These are phyloP conservation scores for Penicillium paxilli DNA, from an alignment of 495 filamentous ascomycete species.

Conservation along the genomic window DNA sequence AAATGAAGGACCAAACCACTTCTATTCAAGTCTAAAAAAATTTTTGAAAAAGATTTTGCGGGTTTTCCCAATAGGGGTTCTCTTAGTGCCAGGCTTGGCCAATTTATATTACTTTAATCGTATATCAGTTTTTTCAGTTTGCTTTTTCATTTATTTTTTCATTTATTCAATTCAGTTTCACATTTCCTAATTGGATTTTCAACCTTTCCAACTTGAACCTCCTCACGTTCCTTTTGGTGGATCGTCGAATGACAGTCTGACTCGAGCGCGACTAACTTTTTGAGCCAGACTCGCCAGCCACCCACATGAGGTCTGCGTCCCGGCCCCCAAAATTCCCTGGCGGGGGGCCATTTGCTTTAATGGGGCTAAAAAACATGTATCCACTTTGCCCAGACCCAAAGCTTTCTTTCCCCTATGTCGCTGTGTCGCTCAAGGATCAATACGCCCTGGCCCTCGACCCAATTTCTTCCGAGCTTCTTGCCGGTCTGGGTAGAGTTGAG, in stretches of 20 bases:
- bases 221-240: slow-evolving; percentile 1
- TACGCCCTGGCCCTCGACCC: slow-evolving; percentile 20
- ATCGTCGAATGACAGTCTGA: slow-evolving; percentile 9
- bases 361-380: slow-evolving; percentile 24
- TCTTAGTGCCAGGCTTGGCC: not conserved
- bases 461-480: slow-evolving; percentile 12
- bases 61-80: not conserved
- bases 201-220: slow-evolving; percentile 3
- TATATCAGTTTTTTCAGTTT: not conserved
- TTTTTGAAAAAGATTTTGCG: not conserved
- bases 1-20: not conserved
- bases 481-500: slow-evolving; percentile 10
- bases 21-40: no score
- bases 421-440: slow-evolving; percentile 22
- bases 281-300: slow-evolving; percentile 6
- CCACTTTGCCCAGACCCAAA: slow-evolving; percentile 11
- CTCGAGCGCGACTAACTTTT: slow-evolving; percentile 14
- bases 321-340: slow-evolving; percentile 20
- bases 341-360: slow-evolving; percentile 11
- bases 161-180: no score
- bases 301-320: slow-evolving; percentile 10
- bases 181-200: not conserved
- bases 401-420: no score
- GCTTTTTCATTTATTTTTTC: slow-evolving; percentile 3
- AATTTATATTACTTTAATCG: not conserved